Evolutionary conservation across 2,329 filamentous ascomycete species (phyloP), one percentile per base, ranked within the genome.

Genomic region (Penicillium sp.): DNA sequence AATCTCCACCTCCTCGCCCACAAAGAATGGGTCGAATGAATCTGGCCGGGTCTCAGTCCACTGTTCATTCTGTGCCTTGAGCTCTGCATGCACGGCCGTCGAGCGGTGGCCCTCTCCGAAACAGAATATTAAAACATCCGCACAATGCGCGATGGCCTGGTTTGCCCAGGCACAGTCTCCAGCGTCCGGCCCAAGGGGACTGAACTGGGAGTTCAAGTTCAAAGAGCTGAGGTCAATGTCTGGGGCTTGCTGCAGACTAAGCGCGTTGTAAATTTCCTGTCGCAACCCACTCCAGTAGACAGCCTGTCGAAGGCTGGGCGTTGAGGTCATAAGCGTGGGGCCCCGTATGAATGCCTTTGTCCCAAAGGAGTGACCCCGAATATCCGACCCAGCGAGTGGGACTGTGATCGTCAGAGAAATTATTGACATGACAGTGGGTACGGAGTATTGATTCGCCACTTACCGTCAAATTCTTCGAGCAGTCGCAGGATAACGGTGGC

Each of bases 91-190:
- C 48, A 57, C 60, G 22, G 45, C 40, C 31, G 34, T 50, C 3
- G 60, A 59, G 22, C 54, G 56, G 16, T 54, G 51, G 5, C 46
- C 54, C 27, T 53, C 47, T 32, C 65, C 64, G 14, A 66, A 66
- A 32, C 57, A 65, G 34, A 64, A 66, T n/a, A 62, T 36, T 11
- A 67, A 56, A n/a, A 67, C 60, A 45, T 66, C 62, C 6, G 65
- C 64, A 42, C 62, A 63, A 43, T 65, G 63, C 18, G 62, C 61
- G 31, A 77, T 76, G 16, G 74, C 75, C 10, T 75, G 68, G 32
- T 74, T 76, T 16, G 75, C 74, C 75, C 74, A 77, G 6, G 71
- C 66, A 4, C 72, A 74, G 52, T 77, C 75, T 22, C 70, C 70
- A 14, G 71, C 68, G 48, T 74, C 70, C 7, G 75, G 67, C 0